A percentile compares a stretch with the other conserved stretches of the same genome.
Evolutionary conservation across 257 asterid genomes (phyloP).

Genomic region (Ballota nigra): DNA sequence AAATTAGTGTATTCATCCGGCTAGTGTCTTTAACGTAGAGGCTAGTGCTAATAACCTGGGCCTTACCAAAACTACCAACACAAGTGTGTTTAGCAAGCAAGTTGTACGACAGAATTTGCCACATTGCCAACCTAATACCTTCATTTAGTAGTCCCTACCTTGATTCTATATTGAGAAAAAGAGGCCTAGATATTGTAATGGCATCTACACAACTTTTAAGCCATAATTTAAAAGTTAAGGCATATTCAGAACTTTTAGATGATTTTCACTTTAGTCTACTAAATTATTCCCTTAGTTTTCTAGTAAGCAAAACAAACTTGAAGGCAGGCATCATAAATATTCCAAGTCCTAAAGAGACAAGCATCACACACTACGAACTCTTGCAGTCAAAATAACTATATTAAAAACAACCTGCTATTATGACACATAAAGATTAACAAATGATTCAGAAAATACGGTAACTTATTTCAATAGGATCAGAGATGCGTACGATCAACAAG

Average conservation of each 20-base stretch:
- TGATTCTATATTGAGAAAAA: background rate
- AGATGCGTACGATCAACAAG: constrained; percentile 76
- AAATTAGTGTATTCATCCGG: too few species aligned
- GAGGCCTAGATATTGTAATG: background rate
- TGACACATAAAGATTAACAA: background rate
- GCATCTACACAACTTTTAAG: background rate
- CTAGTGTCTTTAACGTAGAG: too few species aligned
- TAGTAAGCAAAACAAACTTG: background rate
- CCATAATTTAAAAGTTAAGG: background rate
- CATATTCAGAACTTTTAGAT: background rate
- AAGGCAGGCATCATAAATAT: background rate
- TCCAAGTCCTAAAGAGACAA: background rate
- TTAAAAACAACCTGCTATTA: background rate
- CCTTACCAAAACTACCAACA: background rate
- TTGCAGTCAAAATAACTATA: background rate
- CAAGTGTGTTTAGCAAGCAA: background rate
- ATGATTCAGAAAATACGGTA: constrained; percentile 1
- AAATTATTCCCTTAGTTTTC: background rate
- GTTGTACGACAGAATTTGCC: background rate
- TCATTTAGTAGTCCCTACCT: background rate
- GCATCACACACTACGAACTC: background rate
- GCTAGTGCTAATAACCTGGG: too few species aligned
- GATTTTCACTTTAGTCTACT: background rate
- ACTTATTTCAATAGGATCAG: constrained; percentile 14
- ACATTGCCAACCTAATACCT: background rate